phyloP scores from a whole-genome alignment of 768 basidiomycete species.

The Podaxis mareebaensis region DNA sequence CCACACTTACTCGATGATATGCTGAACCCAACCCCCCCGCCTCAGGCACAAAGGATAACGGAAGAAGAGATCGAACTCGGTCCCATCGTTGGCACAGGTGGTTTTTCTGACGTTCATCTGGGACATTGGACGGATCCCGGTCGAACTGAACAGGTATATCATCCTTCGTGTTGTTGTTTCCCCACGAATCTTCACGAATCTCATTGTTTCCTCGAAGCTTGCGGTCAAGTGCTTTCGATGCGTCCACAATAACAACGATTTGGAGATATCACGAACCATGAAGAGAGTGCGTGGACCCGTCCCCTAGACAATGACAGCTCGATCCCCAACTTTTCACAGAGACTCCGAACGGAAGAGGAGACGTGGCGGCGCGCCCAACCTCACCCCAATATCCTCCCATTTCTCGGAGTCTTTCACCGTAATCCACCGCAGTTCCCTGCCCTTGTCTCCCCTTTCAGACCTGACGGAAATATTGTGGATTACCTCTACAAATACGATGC shows the following conservation, averaged over 20 bases:
- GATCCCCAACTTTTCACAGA: neutral
- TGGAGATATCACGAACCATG: neutral
- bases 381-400: slow-evolving; percentile 5
- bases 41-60: neutral
- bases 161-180: too few relatives aligned
- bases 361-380: slow-evolving; percentile 2
- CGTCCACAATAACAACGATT: neutral
- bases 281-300: neutral
- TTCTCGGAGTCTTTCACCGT: neutral
- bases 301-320: neutral
- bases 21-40: neutral
- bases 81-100: neutral
- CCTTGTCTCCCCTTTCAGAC: slow-evolving; percentile 10
- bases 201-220: neutral
- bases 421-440: neutral
- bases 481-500: neutral
- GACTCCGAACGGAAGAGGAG: neutral
- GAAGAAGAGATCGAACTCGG: neutral
- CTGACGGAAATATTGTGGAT: neutral
- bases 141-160: neutral
- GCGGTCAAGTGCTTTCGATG: slow-evolving; percentile 5
- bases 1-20: too few relatives aligned
- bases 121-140: neutral
- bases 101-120: slow-evolving; percentile 6
- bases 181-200: neutral